A percentile compares a stretch with the other conserved stretches of the same genome.
These are phyloP conservation scores for Entonaema liquescens DNA, from an alignment of 495 filamentous ascomycete species.

Conservation along the genomic window DNA sequence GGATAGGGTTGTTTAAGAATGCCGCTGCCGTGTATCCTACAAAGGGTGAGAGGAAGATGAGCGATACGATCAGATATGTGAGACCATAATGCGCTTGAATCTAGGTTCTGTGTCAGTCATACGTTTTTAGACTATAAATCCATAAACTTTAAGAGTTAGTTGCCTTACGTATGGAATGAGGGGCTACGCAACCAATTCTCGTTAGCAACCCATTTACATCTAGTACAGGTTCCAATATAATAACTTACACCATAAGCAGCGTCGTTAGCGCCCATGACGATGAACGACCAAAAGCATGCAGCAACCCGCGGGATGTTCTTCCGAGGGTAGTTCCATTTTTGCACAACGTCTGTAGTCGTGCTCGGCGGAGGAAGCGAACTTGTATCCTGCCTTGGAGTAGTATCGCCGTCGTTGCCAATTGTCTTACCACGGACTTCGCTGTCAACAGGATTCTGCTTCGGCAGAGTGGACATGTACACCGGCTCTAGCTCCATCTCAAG, in stretches of 20 bases:
- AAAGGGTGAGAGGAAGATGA: constrained; percentile 84
- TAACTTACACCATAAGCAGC: constrained; percentile 76
- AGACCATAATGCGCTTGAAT: constrained; percentile 74
- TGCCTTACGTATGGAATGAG: constrained; percentile 67
- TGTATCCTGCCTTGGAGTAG: constrained; percentile 21
- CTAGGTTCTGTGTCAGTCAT: constrained; percentile 40
- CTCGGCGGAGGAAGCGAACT: constrained; percentile 22
- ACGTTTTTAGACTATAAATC: not conserved
- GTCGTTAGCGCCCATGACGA: constrained; percentile 85
- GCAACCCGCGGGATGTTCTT: constrained; percentile 71
- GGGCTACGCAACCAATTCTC: constrained; percentile 37
- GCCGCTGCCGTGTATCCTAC: constrained; percentile 82
- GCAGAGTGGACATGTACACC: constrained; percentile 21
- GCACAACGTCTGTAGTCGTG: constrained; percentile 26
- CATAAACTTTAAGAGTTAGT: constrained; percentile 46
- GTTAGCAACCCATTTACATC: constrained; percentile 23
- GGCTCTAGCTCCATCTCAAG: constrained; percentile 42
- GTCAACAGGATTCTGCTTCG: constrained; percentile 14
- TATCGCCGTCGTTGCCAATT: constrained; percentile 5
- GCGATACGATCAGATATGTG: constrained; percentile 77
- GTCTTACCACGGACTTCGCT: not conserved
- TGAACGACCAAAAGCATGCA: constrained; percentile 75
- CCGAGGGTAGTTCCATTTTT: constrained; percentile 75
- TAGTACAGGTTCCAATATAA: not conserved
- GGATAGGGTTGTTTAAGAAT: constrained; percentile 69